These are phyloP conservation scores for Pharus latifolius DNA, from an alignment of 176 grass and related monocot genomes.

Conservation along the genomic window DNA sequence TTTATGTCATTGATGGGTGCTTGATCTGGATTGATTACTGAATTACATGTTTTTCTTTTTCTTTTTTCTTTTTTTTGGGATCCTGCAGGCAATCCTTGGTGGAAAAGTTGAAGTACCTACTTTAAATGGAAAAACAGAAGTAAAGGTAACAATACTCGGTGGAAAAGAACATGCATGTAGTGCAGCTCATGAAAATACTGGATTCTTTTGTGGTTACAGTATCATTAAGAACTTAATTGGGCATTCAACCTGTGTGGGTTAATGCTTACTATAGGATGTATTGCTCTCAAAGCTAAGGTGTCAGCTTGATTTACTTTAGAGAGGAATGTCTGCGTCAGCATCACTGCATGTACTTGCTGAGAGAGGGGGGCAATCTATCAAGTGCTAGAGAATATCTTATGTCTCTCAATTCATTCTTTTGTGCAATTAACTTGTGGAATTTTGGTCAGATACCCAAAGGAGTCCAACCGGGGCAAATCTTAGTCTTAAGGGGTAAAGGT, in stretches of 20 bases:
- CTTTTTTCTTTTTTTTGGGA: not conserved
- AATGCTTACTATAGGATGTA: not conserved
- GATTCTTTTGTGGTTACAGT: not conserved
- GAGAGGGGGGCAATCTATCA: not conserved
- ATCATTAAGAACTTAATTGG: not conserved
- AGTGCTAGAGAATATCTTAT: not conserved
- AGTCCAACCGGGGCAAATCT: conserved; percentile 66
- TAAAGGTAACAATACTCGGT: conserved; percentile 42
- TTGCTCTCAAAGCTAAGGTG: conserved; percentile 1
- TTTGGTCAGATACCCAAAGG: conserved; percentile 81
- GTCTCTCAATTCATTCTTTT: not conserved
- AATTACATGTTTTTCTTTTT: not conserved
- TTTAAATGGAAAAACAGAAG: conserved; percentile 65
- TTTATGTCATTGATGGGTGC: conserved; percentile 7
- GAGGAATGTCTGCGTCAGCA: not conserved
- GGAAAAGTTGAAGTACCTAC: conserved; percentile 77
- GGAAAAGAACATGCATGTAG: not conserved
- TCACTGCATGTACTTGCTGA: conserved; percentile 6
- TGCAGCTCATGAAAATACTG: not conserved
- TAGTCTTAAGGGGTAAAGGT: conserved; percentile 95
- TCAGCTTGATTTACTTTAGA: not conserved
- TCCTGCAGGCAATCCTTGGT: conserved; percentile 80
- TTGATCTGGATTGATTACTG: not conserved
- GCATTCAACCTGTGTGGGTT: not conserved
- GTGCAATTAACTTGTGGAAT: conserved; percentile 4